These are phyloP conservation scores for Didymella lethalis DNA, from an alignment of 2,329 filamentous ascomycete species.

Conservation along the genomic window DNA sequence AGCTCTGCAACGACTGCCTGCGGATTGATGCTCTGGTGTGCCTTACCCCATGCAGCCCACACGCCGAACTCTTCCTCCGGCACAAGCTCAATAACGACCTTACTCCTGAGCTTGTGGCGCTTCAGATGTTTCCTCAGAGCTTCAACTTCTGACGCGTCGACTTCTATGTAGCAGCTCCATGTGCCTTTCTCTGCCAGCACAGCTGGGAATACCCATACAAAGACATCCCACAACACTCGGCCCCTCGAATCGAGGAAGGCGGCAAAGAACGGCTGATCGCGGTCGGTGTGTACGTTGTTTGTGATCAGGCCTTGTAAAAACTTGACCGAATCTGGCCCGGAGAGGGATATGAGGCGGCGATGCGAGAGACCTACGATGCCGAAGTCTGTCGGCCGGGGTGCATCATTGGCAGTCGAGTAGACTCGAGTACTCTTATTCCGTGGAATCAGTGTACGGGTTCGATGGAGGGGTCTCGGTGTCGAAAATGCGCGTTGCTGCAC, in stretches of 20 bases:
- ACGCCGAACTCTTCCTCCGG: slow-evolving; percentile 69
- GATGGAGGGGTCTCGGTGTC: background rate
- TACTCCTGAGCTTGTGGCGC: slow-evolving; percentile 84
- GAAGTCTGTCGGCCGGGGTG: slow-evolving; percentile 51
- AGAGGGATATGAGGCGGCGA: slow-evolving; percentile 79
- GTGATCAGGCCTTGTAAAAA: slow-evolving; percentile 92
- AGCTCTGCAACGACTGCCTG: slow-evolving; percentile 22
- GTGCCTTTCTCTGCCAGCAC: slow-evolving; percentile 42
- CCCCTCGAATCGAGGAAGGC: slow-evolving; percentile 86
- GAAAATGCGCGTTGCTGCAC: background rate
- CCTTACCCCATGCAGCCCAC: slow-evolving; percentile 75
- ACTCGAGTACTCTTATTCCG: background rate
- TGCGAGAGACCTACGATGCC: slow-evolving; percentile 68
- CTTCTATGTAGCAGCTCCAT: slow-evolving; percentile 79
- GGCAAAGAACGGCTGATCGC: slow-evolving; percentile 64
- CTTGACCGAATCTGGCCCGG: slow-evolving; percentile 78
- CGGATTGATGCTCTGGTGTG: slow-evolving; percentile 15
- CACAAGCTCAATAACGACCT: slow-evolving; percentile 70
- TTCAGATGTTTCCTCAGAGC: slow-evolving; percentile 75
- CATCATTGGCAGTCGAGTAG: slow-evolving; percentile 18
- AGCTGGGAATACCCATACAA: slow-evolving; percentile 69
- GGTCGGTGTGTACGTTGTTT: slow-evolving; percentile 66
- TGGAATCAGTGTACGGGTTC: background rate
- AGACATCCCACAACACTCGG: slow-evolving; percentile 85
- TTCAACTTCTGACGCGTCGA: slow-evolving; percentile 72